These are phyloP conservation scores for Blastobotrys chiropterorum DNA, from an alignment of 805 yeast genomes.

Conservation along the genomic window DNA sequence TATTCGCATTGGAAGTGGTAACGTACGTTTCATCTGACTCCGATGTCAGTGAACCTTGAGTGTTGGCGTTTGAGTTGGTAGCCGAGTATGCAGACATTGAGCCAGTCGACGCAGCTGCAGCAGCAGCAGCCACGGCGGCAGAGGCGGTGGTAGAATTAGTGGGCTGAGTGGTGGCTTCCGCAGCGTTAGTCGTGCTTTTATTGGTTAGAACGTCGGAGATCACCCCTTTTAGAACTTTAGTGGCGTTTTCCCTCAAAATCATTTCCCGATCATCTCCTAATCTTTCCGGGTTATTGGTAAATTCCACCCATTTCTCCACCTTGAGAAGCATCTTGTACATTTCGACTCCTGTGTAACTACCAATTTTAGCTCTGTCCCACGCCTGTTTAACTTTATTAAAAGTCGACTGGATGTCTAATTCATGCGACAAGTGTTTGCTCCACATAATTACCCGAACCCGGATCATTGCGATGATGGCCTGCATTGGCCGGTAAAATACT, in stretches of 20 bases:
- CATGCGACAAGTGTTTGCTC: constrained; percentile 2
- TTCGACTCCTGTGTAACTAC: not conserved
- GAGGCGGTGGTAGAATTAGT: too few relatives aligned
- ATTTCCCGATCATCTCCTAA: not conserved
- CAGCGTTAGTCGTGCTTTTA: too few relatives aligned
- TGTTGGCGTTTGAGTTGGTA: not conserved
- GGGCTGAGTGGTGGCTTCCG: too few relatives aligned
- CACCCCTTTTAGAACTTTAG: not conserved
- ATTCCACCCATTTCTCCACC: not conserved
- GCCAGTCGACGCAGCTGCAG: too few relatives aligned
- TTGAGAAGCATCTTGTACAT: not conserved
- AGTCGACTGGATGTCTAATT: constrained; percentile 23
- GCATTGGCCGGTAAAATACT: constrained; percentile 15
- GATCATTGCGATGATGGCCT: constrained; percentile 15
- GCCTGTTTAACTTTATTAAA: constrained; percentile 19
- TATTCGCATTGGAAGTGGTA: not conserved
- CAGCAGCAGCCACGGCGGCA: too few relatives aligned
- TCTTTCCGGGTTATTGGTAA: not conserved
- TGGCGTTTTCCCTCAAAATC: not conserved
- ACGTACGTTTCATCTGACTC: too few relatives aligned
- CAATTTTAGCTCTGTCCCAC: constrained; percentile 20
- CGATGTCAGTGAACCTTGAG: not conserved
- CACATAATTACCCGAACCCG: constrained; percentile 11
- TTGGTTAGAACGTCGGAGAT: not conserved
- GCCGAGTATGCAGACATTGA: not conserved